Conservation (phyloP, 352 stramenopile genomes). For the Globisporangium abappressorium region DNA sequence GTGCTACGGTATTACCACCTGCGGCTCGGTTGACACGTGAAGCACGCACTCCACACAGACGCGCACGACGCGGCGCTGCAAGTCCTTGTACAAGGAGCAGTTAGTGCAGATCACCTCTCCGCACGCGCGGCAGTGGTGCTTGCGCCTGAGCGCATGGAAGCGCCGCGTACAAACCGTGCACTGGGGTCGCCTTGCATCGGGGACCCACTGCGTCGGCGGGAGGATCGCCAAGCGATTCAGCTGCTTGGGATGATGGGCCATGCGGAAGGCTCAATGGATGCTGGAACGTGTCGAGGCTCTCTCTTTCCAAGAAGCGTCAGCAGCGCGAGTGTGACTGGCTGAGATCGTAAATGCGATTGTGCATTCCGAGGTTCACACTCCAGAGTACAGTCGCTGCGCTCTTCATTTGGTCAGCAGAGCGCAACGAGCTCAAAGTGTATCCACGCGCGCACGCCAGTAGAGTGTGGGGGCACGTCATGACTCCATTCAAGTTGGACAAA, state of each 20-base stretch:
- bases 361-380: background rate
- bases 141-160: constrained; percentile 86
- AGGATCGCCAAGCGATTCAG: constrained; percentile 62
- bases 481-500: background rate
- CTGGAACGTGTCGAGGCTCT: background rate
- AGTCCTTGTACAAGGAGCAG: constrained; percentile 79
- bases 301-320: background rate
- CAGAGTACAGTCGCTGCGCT: background rate
- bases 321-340: no score
- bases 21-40: background rate
- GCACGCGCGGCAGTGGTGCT: constrained; percentile 83
- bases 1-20: background rate
- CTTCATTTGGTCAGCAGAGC: background rate
- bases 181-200: constrained; percentile 77
- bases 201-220: constrained; percentile 80
- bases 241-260: background rate
- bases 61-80: constrained; percentile 79
- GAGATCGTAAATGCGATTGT: background rate
- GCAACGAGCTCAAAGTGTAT: background rate
- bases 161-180: constrained; percentile 87
- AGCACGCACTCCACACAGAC: constrained; percentile 49
- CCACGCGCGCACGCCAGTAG: background rate
- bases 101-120: constrained; percentile 85
- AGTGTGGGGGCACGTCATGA: background rate
- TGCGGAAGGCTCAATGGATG: background rate